Evolutionary conservation across 108 stramenopile genomes (phyloP).

Genomic region (Skeletonema menzelii): DNA sequence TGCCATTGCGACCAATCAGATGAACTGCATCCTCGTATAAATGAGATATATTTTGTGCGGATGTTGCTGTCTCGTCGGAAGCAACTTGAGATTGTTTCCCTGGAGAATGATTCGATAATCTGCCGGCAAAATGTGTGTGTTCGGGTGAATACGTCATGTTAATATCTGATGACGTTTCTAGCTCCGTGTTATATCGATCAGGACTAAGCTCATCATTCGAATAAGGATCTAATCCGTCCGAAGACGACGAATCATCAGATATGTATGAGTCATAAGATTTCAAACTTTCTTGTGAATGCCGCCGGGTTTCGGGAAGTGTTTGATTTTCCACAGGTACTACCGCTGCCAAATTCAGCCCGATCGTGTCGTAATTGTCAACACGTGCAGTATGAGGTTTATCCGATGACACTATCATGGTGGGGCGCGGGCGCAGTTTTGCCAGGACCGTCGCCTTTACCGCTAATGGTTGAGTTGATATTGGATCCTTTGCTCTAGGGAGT

Average conservation of each 20-base stretch:
- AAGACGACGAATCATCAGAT: conserved; percentile 14
- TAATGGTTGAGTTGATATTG: background rate
- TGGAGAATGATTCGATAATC: background rate
- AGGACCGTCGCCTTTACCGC: no score
- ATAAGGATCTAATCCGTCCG: background rate
- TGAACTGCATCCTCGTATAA: background rate
- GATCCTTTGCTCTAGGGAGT: background rate
- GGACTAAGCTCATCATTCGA: background rate
- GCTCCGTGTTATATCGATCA: background rate
- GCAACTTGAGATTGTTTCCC: background rate
- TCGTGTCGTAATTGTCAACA: conserved; percentile 16
- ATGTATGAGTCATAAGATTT: conserved; percentile 3
- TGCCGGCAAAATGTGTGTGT: background rate
- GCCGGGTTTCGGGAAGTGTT: background rate
- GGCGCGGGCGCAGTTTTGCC: conserved; percentile 13
- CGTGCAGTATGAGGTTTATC: conserved; percentile 4
- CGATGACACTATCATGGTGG: conserved; percentile 5
- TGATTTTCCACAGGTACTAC: background rate
- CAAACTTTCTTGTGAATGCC: background rate
- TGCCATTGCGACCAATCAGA: background rate
- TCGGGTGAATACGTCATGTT: background rate
- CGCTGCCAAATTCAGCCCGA: conserved; percentile 21
- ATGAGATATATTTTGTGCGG: background rate
- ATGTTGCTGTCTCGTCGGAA: background rate
- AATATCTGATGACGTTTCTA: background rate